phyloP scores from a whole-genome alignment of 768 basidiomycete species.

The Termitomyces sp. region DNA sequence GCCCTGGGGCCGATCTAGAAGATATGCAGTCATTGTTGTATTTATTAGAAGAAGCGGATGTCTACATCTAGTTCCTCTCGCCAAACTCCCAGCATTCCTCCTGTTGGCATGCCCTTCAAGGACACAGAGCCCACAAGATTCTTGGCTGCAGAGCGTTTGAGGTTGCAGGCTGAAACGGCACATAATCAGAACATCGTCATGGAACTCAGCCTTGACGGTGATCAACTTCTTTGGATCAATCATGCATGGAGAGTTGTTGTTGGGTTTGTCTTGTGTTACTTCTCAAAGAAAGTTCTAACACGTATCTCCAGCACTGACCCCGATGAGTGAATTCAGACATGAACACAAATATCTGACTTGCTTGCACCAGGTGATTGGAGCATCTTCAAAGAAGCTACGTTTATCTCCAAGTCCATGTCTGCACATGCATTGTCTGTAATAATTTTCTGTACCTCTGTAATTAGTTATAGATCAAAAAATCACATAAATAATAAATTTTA shows the following conservation, averaged over 20 bases:
- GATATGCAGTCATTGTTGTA: conserved; percentile 96
- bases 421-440: too few species aligned
- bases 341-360: conserved; percentile 76
- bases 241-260: conserved; percentile 93
- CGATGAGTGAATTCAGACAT: conserved; percentile 68
- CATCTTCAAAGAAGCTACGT: conserved; percentile 84
- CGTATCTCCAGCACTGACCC: conserved; percentile 66
- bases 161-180: conserved; percentile 88
- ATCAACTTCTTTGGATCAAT: conserved; percentile 94
- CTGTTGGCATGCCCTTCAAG: too few species aligned
- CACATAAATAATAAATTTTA: too few species aligned
- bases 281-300: not conserved
- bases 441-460: too few species aligned
- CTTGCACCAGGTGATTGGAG: conserved; percentile 75
- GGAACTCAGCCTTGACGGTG: conserved; percentile 91
- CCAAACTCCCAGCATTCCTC: too few species aligned
- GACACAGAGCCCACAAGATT: too few species aligned
- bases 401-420: too few species aligned
- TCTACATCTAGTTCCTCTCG: too few species aligned
- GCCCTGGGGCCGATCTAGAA: conserved; percentile 75
- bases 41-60: conserved; percentile 75
- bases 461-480: too few species aligned
- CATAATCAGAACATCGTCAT: conserved; percentile 95
- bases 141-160: too few species aligned
- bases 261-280: conserved; percentile 50